Evolutionary conservation across 2,329 filamentous ascomycete genomes (phyloP), one percentile per base, ranked within the genome.

Genomic region (Penicillium glabrum): DNA sequence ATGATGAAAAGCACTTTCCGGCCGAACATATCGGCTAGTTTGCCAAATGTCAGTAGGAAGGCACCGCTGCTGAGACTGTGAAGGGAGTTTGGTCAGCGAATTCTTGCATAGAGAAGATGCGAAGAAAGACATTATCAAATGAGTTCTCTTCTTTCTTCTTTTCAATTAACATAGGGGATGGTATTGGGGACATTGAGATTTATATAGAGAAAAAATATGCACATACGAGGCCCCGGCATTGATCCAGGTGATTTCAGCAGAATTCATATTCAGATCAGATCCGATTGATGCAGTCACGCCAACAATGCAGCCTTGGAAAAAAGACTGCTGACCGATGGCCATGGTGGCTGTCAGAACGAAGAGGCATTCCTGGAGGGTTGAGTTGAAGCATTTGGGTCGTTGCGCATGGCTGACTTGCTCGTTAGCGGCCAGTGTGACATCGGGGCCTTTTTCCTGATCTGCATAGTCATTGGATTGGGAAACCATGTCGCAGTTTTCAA

Each of bases 321-420:
- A 86, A 5, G 82, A 81, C 10, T 80, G 81, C 66, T 86, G 85
- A 3, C 83, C 86, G 45, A 88, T 86, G 2, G 86, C 86, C 75
- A 89, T 84, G 1, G 87, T 89, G 10, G 86, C 84, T 39, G 86
- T 86, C 19, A 86, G 69, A 16, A 89, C 83, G 65, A 89, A 89
- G 2, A 86, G 73, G 37, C 84, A 78, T 75, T 89, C 87, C 64
- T 88, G 83, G 2, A 83, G 54, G 0, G 85, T 87, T 43, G 79
- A 86, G 43, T 72, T 80, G 77, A 90, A 89, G 72, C 83, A 66
- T 48, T 58, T 51, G 7, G 66, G 58, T 24, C 65, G 59, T 31
- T 57, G 37, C 8, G 56, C 27, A 46, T 51, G 29, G 23, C 29
- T 41, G 13, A 43, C 35, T 33, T 60, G 31, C 26, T 61, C 56